These are phyloP conservation scores for Scheffersomyces lignosus DNA, from an alignment of 805 yeast genomes.

Conservation along the genomic window DNA sequence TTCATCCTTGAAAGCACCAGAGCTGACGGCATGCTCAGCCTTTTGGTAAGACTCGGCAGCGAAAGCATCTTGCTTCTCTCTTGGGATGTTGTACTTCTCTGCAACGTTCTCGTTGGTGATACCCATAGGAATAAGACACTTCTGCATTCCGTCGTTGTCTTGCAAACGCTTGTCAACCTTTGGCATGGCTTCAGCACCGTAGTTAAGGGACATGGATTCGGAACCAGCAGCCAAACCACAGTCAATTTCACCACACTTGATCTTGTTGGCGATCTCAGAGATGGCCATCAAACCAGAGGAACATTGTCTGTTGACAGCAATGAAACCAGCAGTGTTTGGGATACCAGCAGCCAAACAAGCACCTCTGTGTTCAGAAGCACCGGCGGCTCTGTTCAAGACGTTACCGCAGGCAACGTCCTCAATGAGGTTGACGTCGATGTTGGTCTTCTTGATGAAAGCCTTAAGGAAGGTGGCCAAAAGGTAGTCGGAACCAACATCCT, in stretches of 20 bases:
- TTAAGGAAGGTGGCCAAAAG: slow-evolving; percentile 63
- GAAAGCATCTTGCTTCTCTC: slow-evolving; percentile 80
- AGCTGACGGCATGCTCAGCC: slow-evolving; percentile 72
- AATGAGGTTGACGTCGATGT: slow-evolving; percentile 51
- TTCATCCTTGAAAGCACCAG: slow-evolving; percentile 83
- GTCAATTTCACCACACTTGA: slow-evolving; percentile 82
- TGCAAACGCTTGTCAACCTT: slow-evolving; percentile 34
- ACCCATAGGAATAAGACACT: slow-evolving; percentile 95
- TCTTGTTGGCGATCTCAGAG: slow-evolving; percentile 86
- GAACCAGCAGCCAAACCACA: slow-evolving; percentile 92
- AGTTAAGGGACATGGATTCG: slow-evolving; percentile 89
- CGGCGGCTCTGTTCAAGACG: slow-evolving; percentile 89
- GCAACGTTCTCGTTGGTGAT: slow-evolving; percentile 93
- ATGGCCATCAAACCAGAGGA: slow-evolving; percentile 92
- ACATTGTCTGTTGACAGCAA: slow-evolving; percentile 90
- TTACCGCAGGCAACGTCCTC: slow-evolving; percentile 91
- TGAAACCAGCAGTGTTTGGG: slow-evolving; percentile 75
- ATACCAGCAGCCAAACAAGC: slow-evolving; percentile 90
- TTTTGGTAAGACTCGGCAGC: slow-evolving; percentile 85
- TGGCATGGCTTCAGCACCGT: slow-evolving; percentile 77
- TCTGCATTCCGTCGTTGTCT: slow-evolving; percentile 44
- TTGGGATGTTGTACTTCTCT: slow-evolving; percentile 56
- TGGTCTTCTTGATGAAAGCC: slow-evolving; percentile 56
- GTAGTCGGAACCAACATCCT: slow-evolving; percentile 81
- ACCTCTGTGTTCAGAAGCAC: slow-evolving; percentile 92